Conservation (phyloP, 2,329 filamentous ascomycete species). For the Phaeosphaeria sp. region DNA sequence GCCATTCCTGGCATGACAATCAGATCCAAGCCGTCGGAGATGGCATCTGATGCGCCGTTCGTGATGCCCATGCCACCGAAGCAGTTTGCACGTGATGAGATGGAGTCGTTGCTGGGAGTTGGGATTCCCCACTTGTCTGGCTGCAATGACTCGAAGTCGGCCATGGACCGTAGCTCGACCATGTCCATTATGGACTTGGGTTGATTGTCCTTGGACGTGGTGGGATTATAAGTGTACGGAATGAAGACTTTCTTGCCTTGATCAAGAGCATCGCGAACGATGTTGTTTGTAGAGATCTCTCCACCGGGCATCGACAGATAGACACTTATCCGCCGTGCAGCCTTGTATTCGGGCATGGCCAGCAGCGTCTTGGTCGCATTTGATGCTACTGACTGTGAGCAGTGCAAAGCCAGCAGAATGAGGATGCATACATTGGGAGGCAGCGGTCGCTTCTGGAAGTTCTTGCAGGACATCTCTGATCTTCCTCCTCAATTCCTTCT, state of each 20-base stretch:
- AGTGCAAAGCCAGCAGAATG: neutral
- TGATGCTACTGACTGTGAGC: conserved; percentile 60
- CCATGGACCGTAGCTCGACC: conserved; percentile 75
- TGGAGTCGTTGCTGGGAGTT: conserved; percentile 72
- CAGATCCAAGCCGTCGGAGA: conserved; percentile 70
- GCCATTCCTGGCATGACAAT: conserved; percentile 93
- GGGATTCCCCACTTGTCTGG: conserved; percentile 94
- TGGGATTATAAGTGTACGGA: conserved; percentile 79
- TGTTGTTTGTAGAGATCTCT: conserved; percentile 82
- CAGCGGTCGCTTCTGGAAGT: conserved; percentile 68
- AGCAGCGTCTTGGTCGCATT: conserved; percentile 70
- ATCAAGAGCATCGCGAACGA: conserved; percentile 80
- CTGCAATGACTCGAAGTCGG: conserved; percentile 79
- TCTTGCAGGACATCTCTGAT: conserved; percentile 72
- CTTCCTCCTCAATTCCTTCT: conserved; percentile 74
- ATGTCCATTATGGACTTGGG: conserved; percentile 89
- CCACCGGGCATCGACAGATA: conserved; percentile 92
- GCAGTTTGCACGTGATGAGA: conserved; percentile 73
- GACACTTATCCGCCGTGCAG: conserved; percentile 78
- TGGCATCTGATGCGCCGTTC: conserved; percentile 42
- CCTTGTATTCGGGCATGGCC: conserved; percentile 74
- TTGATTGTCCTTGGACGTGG: conserved; percentile 45
- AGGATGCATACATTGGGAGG: conserved; percentile 71
- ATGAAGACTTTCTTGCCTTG: conserved; percentile 87
- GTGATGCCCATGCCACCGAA: conserved; percentile 68